Base-by-base conservation (phyloP, 176 grass and related monocot genomes). In the Oryza meridionalis region DNA sequence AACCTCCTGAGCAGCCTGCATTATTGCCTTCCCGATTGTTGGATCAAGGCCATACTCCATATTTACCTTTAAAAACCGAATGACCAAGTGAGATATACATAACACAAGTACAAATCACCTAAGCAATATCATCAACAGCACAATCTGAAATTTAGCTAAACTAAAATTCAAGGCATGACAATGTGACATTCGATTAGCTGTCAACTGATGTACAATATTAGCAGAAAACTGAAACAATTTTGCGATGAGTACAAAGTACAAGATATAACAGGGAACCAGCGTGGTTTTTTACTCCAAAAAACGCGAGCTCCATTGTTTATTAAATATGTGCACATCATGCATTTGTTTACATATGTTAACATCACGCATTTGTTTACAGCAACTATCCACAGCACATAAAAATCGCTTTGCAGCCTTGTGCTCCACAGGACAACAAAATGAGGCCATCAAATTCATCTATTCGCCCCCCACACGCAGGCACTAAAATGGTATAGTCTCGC, bases 1-100 rank as follows among this genome's bases (percentile, higher is more conserved):
- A 11, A 96, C 97, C 86, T 99, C 93, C 82, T 96, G 83, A 67
- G 97, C 91, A 27, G 93, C 97, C 69, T 96, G 93, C 63, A 92
- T 94, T 80, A 99, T 88, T 80, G 91, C 97, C 73, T 96, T 90
- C 9, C 91, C 97, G 72, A 96, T 92, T 68, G 75, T 88, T 55
- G 91, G 93, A 85, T 96, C 97, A 33, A 99, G 88, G 49, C 91
- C 97, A 72, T 91, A 99, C n/a, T 96, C 93, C 87, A 99, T 94
- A 87, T 99, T 96, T 67, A 99, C 96, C 96, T 98, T 70, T 59
- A 85, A 35, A 82, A 74, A 4, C 21, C 44, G 74, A 84, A 86
- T 40, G 4, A 38, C 24, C 55, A 82, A 55, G 43, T 35, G 65
- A 70, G 69, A 85, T 58, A 4, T 51, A 40, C 53, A 86, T 65